Percentiles rank a stretch among this genome's conserved stretches.
These are phyloP conservation scores for Beauveria caledonica DNA, from an alignment of 2,329 filamentous ascomycete species.

Conservation along the genomic window DNA sequence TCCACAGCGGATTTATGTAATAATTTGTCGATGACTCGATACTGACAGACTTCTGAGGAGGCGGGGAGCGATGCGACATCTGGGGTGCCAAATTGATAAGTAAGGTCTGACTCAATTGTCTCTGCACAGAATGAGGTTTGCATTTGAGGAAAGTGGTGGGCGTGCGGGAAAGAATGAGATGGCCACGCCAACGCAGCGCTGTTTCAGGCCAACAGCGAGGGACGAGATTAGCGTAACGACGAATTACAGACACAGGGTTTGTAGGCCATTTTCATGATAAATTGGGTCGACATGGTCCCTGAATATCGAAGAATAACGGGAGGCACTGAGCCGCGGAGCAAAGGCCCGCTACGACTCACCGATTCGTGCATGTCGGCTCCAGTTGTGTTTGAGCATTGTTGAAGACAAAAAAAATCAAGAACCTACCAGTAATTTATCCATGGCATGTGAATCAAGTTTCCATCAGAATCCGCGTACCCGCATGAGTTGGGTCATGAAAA, in stretches of 20 bases:
- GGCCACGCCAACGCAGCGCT: background rate
- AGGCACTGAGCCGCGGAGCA: background rate
- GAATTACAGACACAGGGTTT: background rate
- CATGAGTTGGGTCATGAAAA: background rate
- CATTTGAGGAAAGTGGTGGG: background rate
- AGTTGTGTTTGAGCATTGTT: background rate
- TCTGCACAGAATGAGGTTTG: background rate
- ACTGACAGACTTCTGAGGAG: background rate
- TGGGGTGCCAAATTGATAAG: background rate
- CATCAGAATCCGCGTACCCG: background rate
- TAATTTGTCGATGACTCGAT: background rate
- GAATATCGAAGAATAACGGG: background rate
- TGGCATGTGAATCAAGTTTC: background rate
- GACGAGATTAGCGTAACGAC: background rate
- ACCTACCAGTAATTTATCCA: background rate
- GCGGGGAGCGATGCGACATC: background rate
- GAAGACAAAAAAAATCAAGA: background rate
- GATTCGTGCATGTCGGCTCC: background rate
- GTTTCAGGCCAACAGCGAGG: constrained; percentile 4
- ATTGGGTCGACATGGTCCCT: too few species aligned
- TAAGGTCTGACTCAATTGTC: background rate
- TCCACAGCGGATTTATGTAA: background rate
- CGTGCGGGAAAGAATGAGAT: background rate
- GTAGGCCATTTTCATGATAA: background rate
- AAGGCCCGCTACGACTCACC: background rate